Evolutionary conservation across 2,329 filamentous ascomycete species (phyloP).

Genomic region (Aspergillus sp.): DNA sequence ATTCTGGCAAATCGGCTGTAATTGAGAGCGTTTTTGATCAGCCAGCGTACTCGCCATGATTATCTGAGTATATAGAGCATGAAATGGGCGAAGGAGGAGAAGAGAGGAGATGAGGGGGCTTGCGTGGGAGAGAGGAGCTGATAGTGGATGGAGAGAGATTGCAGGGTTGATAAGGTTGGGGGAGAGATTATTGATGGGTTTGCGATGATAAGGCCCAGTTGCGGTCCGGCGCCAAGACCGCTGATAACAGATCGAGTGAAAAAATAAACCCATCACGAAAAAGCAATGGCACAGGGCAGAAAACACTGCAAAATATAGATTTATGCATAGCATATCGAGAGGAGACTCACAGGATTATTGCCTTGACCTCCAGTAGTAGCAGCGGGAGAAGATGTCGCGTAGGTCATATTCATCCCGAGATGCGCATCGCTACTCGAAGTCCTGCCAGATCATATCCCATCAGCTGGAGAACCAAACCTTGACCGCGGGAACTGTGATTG

Average conservation of each 20-base stretch:
- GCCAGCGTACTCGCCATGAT: slow-evolving; percentile 52
- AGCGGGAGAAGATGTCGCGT: slow-evolving; percentile 67
- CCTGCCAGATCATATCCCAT: slow-evolving; percentile 30
- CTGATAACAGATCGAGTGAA: slow-evolving; percentile 38
- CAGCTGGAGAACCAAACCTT: slow-evolving; percentile 21
- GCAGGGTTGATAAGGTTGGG: slow-evolving; percentile 46
- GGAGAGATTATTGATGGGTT: slow-evolving; percentile 44
- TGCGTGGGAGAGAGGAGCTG: slow-evolving; percentile 26
- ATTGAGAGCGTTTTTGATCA: slow-evolving; percentile 61
- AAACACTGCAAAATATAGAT: background rate
- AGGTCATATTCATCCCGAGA: slow-evolving; percentile 63
- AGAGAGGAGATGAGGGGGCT: slow-evolving; percentile 27
- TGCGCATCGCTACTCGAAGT: slow-evolving; percentile 49
- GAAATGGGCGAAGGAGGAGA: slow-evolving; percentile 22
- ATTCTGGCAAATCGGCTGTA: slow-evolving; percentile 95
- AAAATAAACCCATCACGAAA: slow-evolving; percentile 28
- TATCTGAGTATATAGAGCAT: slow-evolving; percentile 14
- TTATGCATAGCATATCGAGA: background rate
- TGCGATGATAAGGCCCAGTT: slow-evolving; percentile 52
- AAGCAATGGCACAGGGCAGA: slow-evolving; percentile 22
- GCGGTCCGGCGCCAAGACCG: slow-evolving; percentile 44
- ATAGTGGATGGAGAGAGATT: slow-evolving; percentile 31
- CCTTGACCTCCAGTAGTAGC: slow-evolving; percentile 68
- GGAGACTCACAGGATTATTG: slow-evolving; percentile 47
- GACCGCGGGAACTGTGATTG: slow-evolving; percentile 6